Base-by-base conservation (phyloP, 768 basidiomycete genomes). In the Podaxis sp. region DNA sequence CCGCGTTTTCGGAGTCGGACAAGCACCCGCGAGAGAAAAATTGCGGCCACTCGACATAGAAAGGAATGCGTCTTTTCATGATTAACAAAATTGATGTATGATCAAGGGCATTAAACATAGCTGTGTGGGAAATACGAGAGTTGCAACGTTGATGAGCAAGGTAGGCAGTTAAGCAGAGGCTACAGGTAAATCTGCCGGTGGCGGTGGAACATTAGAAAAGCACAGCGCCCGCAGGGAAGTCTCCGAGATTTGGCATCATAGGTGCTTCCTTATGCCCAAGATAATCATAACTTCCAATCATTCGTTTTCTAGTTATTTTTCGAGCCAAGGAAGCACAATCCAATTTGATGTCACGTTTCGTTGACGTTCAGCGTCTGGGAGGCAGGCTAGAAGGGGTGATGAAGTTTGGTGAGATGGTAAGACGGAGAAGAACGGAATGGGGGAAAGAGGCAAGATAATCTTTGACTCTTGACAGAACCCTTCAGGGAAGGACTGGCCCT, bases 141-240 rank as follows among this genome's bases (percentile, higher is more conserved):
- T 30, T 13, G 54, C 4, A 19, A 6, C 28, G 6, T 30, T 30
- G 28, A 36, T 36, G 17, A 12, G 22, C 49, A 13, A 26, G 49
- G 22, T 51, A 51, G 24, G 28, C 19, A 55, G 46, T 36, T 17
- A 40, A 57, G n/a, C 42, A 46, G 26, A n/a, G 57, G 13, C 9
- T 26, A 26, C 22, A n/a, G 19, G 44, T 22, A 22, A 26, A n/a
- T 40, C 49, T 62, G 30, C 61, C 52, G 61, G 42, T 42, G 17
- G 53, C 19, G 6, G 17, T 62, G 52, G 61, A 62, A 48, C 30
- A 55, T 62, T 46, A 59, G 30, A 44, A 33, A 46, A 62, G 39
- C 61, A 62, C 42, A 33, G 60, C 61, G 61, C 53, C 52, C 61
- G 44, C 13, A 30, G 19, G 15, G 52, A 52, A 62, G 52, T 3